Evolutionary conservation across 495 filamentous ascomycete genomes (phyloP).

Genomic region (Penicillium roqueforti): DNA sequence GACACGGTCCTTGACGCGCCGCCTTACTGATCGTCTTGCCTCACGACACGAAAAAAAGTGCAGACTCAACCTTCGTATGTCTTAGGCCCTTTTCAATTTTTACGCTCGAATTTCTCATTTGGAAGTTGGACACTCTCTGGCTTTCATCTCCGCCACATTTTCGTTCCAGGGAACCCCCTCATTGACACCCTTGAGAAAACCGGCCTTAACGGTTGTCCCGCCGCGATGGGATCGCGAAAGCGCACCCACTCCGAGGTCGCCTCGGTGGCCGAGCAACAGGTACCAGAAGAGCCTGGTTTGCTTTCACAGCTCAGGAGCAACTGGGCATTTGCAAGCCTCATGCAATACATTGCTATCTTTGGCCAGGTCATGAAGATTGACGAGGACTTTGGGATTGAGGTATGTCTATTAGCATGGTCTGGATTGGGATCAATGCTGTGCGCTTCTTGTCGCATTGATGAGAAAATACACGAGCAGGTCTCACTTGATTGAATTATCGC

Average conservation of each 20-base stretch:
- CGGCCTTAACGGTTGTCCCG: conserved; percentile 33
- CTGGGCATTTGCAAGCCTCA: conserved; percentile 94
- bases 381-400: conserved; percentile 80
- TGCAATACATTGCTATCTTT: conserved; percentile 89
- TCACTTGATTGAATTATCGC: background rate
- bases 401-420: conserved; percentile 36
- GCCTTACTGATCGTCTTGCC: conserved; percentile 30
- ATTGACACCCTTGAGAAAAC: conserved; percentile 6
- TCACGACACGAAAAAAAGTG: conserved; percentile 24
- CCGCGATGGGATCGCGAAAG: conserved; percentile 59
- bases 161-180: conserved; percentile 14
- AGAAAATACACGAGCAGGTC: background rate
- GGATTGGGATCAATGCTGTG: background rate
- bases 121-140: background rate
- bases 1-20: conserved; percentile 38
- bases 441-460: conserved; percentile 11
- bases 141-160: background rate
- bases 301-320: conserved; percentile 73
- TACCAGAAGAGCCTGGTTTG: conserved; percentile 47
- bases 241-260: conserved; percentile 67
- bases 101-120: background rate
- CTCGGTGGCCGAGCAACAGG: conserved; percentile 38
- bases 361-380: conserved; percentile 84
- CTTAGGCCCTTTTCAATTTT: background rate
- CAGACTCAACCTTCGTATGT: background rate